Evolutionary conservation across 495 filamentous ascomycete genomes (phyloP), one percentile per base, ranked within the genome.

Genomic region (Podospora bellae-mahoneyi): DNA sequence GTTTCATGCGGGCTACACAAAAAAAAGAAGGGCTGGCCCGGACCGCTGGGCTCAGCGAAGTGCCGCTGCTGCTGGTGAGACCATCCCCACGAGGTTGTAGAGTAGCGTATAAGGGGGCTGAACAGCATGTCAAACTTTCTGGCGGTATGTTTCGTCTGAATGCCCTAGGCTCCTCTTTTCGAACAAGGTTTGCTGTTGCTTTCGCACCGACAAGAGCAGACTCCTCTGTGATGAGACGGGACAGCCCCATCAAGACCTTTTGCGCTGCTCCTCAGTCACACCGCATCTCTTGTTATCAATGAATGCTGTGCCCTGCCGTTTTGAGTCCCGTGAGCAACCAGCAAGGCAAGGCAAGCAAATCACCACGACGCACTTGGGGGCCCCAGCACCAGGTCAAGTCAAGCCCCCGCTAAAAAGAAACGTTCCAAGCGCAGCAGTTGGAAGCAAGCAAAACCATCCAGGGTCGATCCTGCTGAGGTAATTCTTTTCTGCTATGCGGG

Each of bases 381-480:
- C 55, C 58, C 23, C 23, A 23, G 23, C 23, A 23, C 23, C 23
- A 23, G 23, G 23, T 23, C 23, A 23, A 23, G 23, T 23, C 53
- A n/a, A 20, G 44, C 27, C 44, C 58, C 16, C 53, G 57, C 57
- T 66, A 57, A 20, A n/a, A 27, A 27, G 23, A 4, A 10, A 15
- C 10, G 30, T 28, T 5, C n/a, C 30, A 20, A 20, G 54, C 54
- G 5, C 16, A 56, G 19, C 54, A 56, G 54, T 23, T 23, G 23
- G 23, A 1, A 23, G 23, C 23, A 23, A 23, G 23, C 23, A 23
- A 23, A 56, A 58, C 7, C 55, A 19, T 23, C 55, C 59, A 66
- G 64, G 68, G 68, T 30, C 18, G 48, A 32, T 63, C 68, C 68
- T 66, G 68, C 68, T 69, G 68, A 69, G 68, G 54, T 69, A 69